Evolutionary conservation across 2,329 filamentous ascomycete genomes (phyloP).

Genomic region (Calcarisporium arbuscula): DNA sequence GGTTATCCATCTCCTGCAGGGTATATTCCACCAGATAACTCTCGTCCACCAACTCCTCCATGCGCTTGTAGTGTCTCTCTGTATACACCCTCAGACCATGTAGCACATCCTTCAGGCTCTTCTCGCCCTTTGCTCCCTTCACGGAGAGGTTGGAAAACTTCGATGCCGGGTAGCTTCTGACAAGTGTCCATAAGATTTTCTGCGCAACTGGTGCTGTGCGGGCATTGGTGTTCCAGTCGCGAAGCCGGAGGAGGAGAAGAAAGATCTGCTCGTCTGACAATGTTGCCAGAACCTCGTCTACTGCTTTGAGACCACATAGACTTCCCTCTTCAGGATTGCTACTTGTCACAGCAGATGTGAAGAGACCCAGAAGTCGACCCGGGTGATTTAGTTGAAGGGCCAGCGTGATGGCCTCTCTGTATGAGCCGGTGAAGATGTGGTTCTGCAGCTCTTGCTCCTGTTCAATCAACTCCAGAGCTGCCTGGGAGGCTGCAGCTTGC

Average conservation of each 20-base stretch:
- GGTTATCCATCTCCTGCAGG: slow-evolving; percentile 82
- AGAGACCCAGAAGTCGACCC: slow-evolving; percentile 74
- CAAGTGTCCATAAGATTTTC: slow-evolving; percentile 71
- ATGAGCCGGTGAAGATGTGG: slow-evolving; percentile 80
- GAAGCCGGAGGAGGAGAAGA: slow-evolving; percentile 68
- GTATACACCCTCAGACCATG: slow-evolving; percentile 87
- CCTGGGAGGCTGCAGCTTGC: slow-evolving; percentile 64
- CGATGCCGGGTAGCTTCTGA: slow-evolving; percentile 73
- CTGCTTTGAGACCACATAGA: slow-evolving; percentile 58
- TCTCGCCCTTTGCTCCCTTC: slow-evolving; percentile 49
- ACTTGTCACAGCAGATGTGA: slow-evolving; percentile 69
- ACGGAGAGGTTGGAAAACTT: slow-evolving; percentile 67
- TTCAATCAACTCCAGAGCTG: slow-evolving; percentile 75
- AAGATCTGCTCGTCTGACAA: slow-evolving; percentile 84
- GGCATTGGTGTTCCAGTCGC: slow-evolving; percentile 98
- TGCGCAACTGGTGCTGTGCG: slow-evolving; percentile 81
- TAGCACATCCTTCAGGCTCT: slow-evolving; percentile 74
- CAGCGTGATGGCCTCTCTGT: slow-evolving; percentile 86
- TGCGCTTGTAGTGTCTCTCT: slow-evolving; percentile 82
- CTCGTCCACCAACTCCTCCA: slow-evolving; percentile 88
- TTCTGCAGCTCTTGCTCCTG: slow-evolving; percentile 94
- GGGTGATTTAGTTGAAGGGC: slow-evolving; percentile 94
- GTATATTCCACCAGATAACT: slow-evolving; percentile 94
- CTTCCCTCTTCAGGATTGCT: slow-evolving; percentile 55
- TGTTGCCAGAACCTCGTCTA: slow-evolving; percentile 76